Conservation (phyloP, 2,329 filamentous ascomycete genomes). For the Colletotrichum lindemuthianum region DNA sequence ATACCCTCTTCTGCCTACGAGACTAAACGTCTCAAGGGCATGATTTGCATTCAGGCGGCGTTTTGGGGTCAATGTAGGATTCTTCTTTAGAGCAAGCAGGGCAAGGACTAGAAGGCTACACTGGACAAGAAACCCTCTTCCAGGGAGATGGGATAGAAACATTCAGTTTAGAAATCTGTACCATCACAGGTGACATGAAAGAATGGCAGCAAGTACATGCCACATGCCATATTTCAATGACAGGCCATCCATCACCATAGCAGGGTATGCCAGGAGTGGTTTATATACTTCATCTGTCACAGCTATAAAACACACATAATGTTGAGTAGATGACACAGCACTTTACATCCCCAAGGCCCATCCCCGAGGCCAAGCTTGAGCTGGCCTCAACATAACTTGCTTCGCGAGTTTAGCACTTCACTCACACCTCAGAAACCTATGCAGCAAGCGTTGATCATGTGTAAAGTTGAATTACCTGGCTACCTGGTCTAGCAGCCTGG, state of each 20-base stretch:
- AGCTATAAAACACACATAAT: background rate
- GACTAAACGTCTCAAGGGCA: background rate
- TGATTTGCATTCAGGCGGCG: conserved; percentile 13
- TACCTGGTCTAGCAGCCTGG: conserved; percentile 33
- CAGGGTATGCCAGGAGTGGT: no score
- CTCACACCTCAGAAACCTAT: background rate
- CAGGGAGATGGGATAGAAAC: no score
- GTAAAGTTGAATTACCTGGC: conserved; percentile 32
- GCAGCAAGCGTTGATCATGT: background rate
- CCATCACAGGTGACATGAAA: no score
- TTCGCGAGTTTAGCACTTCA: background rate
- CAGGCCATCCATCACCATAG: no score
- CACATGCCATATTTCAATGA: no score
- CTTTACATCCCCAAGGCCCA: conserved; percentile 1
- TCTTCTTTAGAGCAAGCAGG: background rate
- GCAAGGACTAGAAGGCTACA: no score
- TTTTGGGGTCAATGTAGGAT: background rate
- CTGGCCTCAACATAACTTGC: conserved; percentile 1
- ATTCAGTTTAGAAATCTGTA: no score
- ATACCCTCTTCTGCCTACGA: conserved; percentile 4
- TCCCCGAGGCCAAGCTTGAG: background rate
- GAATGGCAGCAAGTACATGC: no score
- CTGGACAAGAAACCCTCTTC: no score
- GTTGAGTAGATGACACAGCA: background rate
- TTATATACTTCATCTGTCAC: no score